Conservation (phyloP, 306 rosid genomes). For the Fagus sylvatica region DNA sequence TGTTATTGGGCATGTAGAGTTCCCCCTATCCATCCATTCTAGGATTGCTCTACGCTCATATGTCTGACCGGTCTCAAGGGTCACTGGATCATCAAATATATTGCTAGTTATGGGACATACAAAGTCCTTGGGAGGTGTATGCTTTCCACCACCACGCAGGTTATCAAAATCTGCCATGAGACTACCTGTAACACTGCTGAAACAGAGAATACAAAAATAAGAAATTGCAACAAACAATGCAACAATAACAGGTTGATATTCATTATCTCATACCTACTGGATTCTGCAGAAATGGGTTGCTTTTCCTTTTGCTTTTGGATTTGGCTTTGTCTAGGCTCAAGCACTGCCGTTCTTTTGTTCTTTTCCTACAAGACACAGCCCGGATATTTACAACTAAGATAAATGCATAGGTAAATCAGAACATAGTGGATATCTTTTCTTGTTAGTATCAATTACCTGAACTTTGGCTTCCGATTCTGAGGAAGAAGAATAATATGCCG, state of each 20-base stretch:
- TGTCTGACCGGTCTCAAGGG: constrained; percentile 95
- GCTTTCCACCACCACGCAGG: constrained; percentile 42
- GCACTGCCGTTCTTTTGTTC: constrained; percentile 40
- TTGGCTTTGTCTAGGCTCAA: constrained; percentile 46
- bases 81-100: constrained; percentile 90
- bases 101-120: constrained; percentile 90
- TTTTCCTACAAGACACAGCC: constrained; percentile 55
- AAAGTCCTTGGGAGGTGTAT: constrained; percentile 76
- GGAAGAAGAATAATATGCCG: constrained; percentile 34
- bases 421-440: constrained; percentile 24
- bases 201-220: constrained; percentile 40
- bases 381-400: constrained; percentile 23
- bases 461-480: constrained; percentile 62
- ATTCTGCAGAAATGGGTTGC: constrained; percentile 44
- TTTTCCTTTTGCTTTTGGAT: constrained; percentile 35
- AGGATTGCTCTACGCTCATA: constrained; percentile 86
- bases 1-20: constrained; percentile 83
- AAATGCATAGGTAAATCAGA: constrained; percentile 51
- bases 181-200: constrained; percentile 43
- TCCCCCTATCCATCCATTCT: constrained; percentile 87
- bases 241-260: constrained; percentile 17
- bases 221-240: constrained; percentile 22
- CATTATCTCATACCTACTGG: constrained; percentile 47
- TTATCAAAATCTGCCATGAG: constrained; percentile 49
- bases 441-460: constrained; percentile 62